phyloP scores from a whole-genome alignment of 179 eudicot genomes.

The Dionaea muscipula region DNA sequence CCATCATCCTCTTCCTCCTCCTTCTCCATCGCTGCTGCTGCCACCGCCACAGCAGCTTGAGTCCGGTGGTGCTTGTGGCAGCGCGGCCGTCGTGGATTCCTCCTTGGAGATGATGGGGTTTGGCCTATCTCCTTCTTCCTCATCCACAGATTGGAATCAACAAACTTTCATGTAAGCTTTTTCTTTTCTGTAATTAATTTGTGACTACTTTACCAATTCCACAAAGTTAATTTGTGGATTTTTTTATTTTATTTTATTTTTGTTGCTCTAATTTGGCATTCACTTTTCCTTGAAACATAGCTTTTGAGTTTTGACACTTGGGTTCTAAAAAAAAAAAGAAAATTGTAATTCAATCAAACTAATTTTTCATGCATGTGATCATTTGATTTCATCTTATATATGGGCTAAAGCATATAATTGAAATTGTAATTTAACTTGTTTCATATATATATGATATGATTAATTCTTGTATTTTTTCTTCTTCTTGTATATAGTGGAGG shows the following conservation, averaged over 20 bases:
- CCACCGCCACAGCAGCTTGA: not conserved
- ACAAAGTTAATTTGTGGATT: not conserved
- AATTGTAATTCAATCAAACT: too few species aligned
- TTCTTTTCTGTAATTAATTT: not conserved
- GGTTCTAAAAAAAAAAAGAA: too few species aligned
- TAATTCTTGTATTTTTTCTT: too few species aligned
- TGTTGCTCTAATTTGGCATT: not conserved
- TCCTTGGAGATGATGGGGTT: conserved; percentile 33
- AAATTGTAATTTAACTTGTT: too few species aligned
- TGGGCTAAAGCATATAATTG: too few species aligned
- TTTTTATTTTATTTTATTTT: too few species aligned
- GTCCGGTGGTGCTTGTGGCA: not conserved
- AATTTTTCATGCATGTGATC: too few species aligned
- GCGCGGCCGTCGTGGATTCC: conserved; percentile 16
- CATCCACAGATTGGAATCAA: conserved; percentile 43
- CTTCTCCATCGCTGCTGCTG: not conserved
- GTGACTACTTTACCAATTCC: not conserved
- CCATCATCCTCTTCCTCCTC: not conserved
- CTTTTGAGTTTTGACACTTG: not conserved
- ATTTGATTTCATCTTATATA: too few species aligned
- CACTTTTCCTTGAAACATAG: conserved; percentile 10
- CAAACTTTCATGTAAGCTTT: conserved; percentile 21
- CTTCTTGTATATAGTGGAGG: conserved; percentile 17
- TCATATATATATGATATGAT: too few species aligned
- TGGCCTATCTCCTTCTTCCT: conserved; percentile 23